phyloP scores from a whole-genome alignment of 148 eudicot species.

The Polygonum maritimum region DNA sequence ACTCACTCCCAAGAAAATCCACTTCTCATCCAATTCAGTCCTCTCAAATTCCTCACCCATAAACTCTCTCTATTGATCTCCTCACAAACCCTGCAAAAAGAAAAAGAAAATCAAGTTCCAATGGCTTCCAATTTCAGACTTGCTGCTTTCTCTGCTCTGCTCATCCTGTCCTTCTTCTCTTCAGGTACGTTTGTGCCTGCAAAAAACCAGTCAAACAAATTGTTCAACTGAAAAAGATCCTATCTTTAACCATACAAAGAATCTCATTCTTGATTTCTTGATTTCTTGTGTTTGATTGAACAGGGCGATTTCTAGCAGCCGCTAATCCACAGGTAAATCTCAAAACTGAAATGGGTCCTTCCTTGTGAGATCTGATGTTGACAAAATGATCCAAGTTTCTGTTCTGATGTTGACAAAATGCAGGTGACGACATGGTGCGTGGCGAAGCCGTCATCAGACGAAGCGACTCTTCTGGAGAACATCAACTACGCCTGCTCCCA shows the following conservation, averaged over 20 bases:
- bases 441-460: constrained; percentile 65
- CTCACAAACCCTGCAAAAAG: background rate
- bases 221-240: background rate
- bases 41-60: background rate
- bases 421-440: constrained; percentile 78
- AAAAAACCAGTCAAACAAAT: too few relatives aligned
- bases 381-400: too few relatives aligned
- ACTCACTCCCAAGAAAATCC: background rate
- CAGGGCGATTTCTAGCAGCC: background rate
- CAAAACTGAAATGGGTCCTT: background rate
- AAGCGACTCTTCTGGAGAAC: constrained; percentile 30
- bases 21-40: background rate
- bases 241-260: background rate
- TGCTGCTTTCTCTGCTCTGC: background rate
- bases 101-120: background rate
- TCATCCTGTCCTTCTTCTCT: background rate
- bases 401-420: background rate
- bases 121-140: background rate
- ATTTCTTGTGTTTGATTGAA: background rate
- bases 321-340: background rate
- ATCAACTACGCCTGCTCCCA: constrained; percentile 60
- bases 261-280: background rate
- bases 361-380: background rate
- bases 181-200: background rate
- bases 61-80: background rate